Evolutionary conservation across 768 basidiomycete species (phyloP).

Genomic region (Tylopilus rubrobrunneus): DNA sequence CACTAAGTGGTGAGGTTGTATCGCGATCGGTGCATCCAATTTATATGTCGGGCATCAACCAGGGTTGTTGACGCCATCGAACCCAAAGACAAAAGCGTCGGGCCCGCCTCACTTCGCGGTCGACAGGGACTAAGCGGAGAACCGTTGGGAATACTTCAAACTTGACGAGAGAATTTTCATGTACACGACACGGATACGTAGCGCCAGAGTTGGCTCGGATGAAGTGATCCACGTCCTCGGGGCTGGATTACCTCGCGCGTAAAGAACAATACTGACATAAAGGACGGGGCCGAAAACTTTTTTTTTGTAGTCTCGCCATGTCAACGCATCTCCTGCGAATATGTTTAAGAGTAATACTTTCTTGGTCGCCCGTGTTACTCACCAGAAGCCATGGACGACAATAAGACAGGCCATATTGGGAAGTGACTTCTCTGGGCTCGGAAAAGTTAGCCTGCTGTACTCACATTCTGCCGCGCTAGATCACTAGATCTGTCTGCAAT

Average conservation of each 20-base stretch:
- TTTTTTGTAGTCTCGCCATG: constrained; percentile 33
- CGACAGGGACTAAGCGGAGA: constrained; percentile 29
- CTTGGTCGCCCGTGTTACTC: constrained; percentile 16
- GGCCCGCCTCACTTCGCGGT: constrained; percentile 29
- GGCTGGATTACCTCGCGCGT: constrained; percentile 20
- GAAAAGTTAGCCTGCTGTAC: constrained; percentile 3
- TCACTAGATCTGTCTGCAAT: neutral
- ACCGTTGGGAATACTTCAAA: constrained; percentile 18
- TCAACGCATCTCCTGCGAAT: constrained; percentile 31
- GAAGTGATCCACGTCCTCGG: constrained; percentile 21
- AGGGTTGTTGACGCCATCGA: constrained; percentile 21
- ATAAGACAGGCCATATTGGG: constrained; percentile 27
- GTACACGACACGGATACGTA: constrained; percentile 27
- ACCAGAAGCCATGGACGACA: constrained; percentile 22
- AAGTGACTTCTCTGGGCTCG: constrained; percentile 3
- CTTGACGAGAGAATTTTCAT: constrained; percentile 24
- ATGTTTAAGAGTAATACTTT: constrained; percentile 2
- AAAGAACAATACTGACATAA: constrained; percentile 26
- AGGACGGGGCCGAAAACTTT: constrained; percentile 25
- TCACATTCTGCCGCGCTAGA: neutral
- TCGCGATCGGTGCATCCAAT: constrained; percentile 11
- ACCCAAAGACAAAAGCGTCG: constrained; percentile 34
- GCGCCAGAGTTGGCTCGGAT: constrained; percentile 17
- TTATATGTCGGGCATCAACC: constrained; percentile 29
- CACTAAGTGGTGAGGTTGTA: constrained; percentile 16